phyloP scores from a whole-genome alignment of 306 rosid genomes.

The Quercus engelmannii region DNA sequence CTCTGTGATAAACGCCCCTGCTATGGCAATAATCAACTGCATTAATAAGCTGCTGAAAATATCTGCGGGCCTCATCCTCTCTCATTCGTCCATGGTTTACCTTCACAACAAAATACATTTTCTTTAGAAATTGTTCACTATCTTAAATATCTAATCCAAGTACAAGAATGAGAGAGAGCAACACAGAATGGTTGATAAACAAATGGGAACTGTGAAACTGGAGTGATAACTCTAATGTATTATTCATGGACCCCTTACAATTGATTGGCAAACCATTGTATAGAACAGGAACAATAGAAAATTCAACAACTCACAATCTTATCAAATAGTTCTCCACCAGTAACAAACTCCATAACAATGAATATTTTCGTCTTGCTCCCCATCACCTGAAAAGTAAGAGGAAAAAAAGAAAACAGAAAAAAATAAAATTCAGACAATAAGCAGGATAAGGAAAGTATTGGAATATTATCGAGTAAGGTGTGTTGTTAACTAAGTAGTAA shows the following conservation, averaged over 20 bases:
- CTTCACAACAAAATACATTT: conserved; percentile 32
- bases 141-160: conserved; percentile 13
- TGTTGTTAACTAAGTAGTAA: no score
- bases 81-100: conserved; percentile 92
- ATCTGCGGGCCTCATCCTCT: conserved; percentile 86
- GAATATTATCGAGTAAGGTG: no score
- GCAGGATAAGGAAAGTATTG: neutral
- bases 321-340: conserved; percentile 99
- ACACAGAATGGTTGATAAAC: neutral
- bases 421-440: neutral
- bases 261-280: neutral
- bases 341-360: conserved; percentile 87
- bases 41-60: conserved; percentile 96
- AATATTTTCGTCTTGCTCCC: conserved; percentile 94
- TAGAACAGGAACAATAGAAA: conserved; percentile 3
- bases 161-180: conserved; percentile 3
- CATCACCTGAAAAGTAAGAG: conserved; percentile 62
- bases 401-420: no score
- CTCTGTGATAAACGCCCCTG: conserved; percentile 96
- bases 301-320: conserved; percentile 72
- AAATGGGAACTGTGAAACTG: neutral
- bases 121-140: conserved; percentile 17
- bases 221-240: neutral
- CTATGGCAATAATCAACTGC: conserved; percentile 99
- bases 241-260: conserved; percentile 15